These are phyloP conservation scores for Apiotrichum laibachii DNA, from an alignment of 1,284 basidiomycete species.

Conservation along the genomic window DNA sequence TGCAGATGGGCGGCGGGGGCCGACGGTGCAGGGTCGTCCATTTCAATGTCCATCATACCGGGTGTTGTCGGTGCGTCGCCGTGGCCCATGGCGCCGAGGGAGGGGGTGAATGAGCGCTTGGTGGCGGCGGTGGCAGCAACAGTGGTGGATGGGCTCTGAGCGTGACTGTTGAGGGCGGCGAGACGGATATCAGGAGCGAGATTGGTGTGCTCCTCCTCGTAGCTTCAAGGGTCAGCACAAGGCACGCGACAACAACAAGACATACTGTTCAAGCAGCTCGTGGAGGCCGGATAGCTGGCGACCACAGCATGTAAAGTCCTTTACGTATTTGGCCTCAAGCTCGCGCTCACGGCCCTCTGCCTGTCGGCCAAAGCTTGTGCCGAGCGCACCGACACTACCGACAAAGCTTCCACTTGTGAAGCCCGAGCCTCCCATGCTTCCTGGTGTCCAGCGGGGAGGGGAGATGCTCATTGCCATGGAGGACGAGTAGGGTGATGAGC, in stretches of 20 bases:
- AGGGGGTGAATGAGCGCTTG: conserved; percentile 4
- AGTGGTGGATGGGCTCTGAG: conserved; percentile 25
- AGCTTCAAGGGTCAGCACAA: conserved; percentile 28
- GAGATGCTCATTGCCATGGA: conserved; percentile 46
- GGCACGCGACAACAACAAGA: conserved; percentile 10
- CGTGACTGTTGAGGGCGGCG: conserved; percentile 46
- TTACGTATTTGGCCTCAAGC: conserved; percentile 51
- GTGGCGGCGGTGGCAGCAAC: neutral
- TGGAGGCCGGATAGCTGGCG: conserved; percentile 49
- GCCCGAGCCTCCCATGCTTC: conserved; percentile 25
- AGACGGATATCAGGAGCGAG: conserved; percentile 46
- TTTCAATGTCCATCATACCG: conserved; percentile 53
- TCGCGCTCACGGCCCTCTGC: conserved; percentile 44
- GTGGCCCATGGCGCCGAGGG: conserved; percentile 15
- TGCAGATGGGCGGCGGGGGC: conserved; percentile 19
- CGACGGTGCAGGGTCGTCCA: conserved; percentile 44
- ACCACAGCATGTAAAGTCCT: conserved; percentile 52
- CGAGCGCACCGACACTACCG: conserved; percentile 40
- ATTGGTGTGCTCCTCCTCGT: conserved; percentile 52
- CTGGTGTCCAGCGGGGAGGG: conserved; percentile 41
- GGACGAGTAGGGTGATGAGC: conserved; percentile 29
- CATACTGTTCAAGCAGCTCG: conserved; percentile 53
- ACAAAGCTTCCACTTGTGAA: conserved; percentile 34
- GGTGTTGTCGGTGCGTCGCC: conserved; percentile 50
- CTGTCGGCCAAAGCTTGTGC: conserved; percentile 42